A percentile compares a stretch with the other conserved stretches of the same genome.
phyloP scores from a whole-genome alignment of 352 stramenopile species.

The Plasmopara muralis region DNA sequence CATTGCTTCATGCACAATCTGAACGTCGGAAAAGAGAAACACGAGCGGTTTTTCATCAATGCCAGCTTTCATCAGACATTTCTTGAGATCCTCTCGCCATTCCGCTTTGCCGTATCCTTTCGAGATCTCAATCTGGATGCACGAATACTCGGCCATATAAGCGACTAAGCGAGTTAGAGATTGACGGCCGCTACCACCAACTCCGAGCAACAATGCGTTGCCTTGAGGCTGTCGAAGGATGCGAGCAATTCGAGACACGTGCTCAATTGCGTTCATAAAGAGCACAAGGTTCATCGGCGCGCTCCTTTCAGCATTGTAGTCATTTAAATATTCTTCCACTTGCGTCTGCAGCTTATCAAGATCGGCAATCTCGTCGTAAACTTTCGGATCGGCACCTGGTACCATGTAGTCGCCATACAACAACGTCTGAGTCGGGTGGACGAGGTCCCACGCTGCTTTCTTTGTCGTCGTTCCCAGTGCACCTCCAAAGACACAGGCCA shows the following conservation, averaged over 20 bases:
- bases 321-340: conserved; percentile 81
- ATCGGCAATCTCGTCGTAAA: conserved; percentile 89
- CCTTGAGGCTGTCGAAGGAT: conserved; percentile 82
- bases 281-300: conserved; percentile 85
- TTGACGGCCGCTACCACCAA: conserved; percentile 90
- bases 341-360: conserved; percentile 73
- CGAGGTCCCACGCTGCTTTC: conserved; percentile 49
- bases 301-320: conserved; percentile 86
- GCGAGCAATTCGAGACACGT: conserved; percentile 76
- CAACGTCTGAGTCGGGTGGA: conserved; percentile 47
- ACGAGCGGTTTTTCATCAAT: conserved; percentile 90
- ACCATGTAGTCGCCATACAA: conserved; percentile 93
- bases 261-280: conserved; percentile 86
- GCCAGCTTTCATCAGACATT: conserved; percentile 87
- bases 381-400: conserved; percentile 81
- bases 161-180: conserved; percentile 86
- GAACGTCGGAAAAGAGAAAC: conserved; percentile 93
- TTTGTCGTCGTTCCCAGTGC: conserved; percentile 25
- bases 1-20: conserved; percentile 94
- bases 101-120: conserved; percentile 91
- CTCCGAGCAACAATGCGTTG: conserved; percentile 90
- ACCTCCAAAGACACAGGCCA: conserved; percentile 48
- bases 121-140: conserved; percentile 92
- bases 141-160: conserved; percentile 90
- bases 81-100: conserved; percentile 93